Evolutionary conservation across 257 asterid genomes (phyloP).

Genomic region (Buddleja alternifolia): DNA sequence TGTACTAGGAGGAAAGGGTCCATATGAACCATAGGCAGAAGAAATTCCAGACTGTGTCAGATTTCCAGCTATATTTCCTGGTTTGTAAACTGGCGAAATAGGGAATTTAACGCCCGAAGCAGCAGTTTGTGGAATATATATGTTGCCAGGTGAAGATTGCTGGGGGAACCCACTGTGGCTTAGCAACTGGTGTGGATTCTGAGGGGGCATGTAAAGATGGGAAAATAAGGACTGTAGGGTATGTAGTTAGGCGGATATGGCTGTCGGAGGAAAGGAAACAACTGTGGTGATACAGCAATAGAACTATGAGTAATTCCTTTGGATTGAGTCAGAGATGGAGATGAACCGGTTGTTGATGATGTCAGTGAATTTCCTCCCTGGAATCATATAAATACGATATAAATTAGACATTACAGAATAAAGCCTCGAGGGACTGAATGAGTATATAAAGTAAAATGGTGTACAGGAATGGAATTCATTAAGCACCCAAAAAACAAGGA

Average conservation of each 20-base stretch:
- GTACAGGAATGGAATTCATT: background rate
- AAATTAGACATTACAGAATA: background rate
- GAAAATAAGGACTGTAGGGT: conserved; percentile 58
- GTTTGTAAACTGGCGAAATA: conserved; percentile 43
- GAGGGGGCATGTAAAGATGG: conserved; percentile 58
- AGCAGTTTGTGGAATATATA: conserved; percentile 48
- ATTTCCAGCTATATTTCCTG: conserved; percentile 45
- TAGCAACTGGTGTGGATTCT: conserved; percentile 47
- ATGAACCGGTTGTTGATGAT: conserved; percentile 42
- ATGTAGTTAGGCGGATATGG: conserved; percentile 63
- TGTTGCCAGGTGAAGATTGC: conserved; percentile 49
- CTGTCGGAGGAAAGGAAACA: conserved; percentile 50
- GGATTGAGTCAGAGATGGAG: conserved; percentile 44
- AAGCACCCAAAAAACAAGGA: conserved; percentile 1
- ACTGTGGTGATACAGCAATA: conserved; percentile 47
- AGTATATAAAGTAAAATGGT: background rate
- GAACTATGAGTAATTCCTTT: conserved; percentile 46
- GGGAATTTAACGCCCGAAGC: conserved; percentile 49
- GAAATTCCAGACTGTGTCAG: conserved; percentile 50
- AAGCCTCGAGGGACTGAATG: background rate
- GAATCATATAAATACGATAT: background rate
- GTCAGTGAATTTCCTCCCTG: conserved; percentile 49
- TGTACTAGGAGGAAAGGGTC: conserved; percentile 44
- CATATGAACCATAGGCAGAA: conserved; percentile 49
- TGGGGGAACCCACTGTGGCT: conserved; percentile 61